Evolutionary conservation across 805 yeast species (phyloP).

Genomic region (Wickerhamomyces alni): DNA sequence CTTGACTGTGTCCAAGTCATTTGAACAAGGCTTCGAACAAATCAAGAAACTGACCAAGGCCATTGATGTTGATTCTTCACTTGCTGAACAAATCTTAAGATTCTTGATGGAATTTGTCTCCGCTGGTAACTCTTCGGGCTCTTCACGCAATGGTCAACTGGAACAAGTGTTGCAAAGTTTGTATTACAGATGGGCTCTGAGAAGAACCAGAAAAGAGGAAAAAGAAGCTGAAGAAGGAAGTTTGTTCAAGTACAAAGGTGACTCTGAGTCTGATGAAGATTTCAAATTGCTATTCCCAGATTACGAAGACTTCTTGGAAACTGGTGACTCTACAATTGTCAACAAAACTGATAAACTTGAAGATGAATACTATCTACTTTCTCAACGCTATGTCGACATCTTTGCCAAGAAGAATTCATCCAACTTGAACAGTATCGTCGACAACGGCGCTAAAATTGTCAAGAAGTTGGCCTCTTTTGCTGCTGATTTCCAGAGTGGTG

Average conservation of each 20-base stretch:
- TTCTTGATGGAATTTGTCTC: constrained; percentile 35
- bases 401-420: constrained; percentile 25
- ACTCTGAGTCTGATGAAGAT: constrained; percentile 72
- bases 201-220: constrained; percentile 62
- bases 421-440: constrained; percentile 26
- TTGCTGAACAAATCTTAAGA: constrained; percentile 46
- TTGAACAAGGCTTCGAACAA: constrained; percentile 28
- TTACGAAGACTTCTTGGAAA: constrained; percentile 58
- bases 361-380: constrained; percentile 42
- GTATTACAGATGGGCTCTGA: constrained; percentile 77
- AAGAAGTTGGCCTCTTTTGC: constrained; percentile 23
- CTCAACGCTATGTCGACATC: constrained; percentile 39
- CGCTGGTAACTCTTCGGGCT: constrained; percentile 14
- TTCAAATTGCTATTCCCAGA: constrained; percentile 82
- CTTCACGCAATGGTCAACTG: constrained; percentile 21
- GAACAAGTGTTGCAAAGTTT: constrained; percentile 49
- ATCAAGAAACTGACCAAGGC: constrained; percentile 33
- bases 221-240: constrained; percentile 53
- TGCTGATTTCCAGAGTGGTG: constrained; percentile 16
- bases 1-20: constrained; percentile 26
- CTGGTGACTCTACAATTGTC: constrained; percentile 20
- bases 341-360: constrained; percentile 30
- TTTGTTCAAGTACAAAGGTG: constrained; percentile 60
- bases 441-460: constrained; percentile 34
- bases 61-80: constrained; percentile 35